Conservation (phyloP, 768 basidiomycete species). For the Lactarius sp. region DNA sequence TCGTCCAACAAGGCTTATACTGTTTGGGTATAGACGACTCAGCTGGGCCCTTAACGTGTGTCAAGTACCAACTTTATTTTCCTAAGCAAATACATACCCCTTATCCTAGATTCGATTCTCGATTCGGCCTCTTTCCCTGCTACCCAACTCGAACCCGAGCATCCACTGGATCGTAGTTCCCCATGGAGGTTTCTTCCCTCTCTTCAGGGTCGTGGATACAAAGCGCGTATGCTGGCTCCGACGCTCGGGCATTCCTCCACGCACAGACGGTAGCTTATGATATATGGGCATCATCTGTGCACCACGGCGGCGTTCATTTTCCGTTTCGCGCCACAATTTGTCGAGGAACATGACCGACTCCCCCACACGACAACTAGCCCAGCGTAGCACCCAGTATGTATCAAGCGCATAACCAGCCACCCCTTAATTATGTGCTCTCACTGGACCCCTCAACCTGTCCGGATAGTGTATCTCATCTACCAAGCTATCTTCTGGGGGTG, state of each 20-base stretch:
- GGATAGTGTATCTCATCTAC: background rate
- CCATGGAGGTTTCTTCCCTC: background rate
- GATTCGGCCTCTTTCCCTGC: background rate
- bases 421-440: too few relatives aligned
- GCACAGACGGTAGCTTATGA: conserved; percentile 29
- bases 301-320: conserved; percentile 25
- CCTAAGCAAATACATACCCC: background rate
- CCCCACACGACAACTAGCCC: background rate
- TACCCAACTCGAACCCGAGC: background rate
- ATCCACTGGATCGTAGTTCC: background rate
- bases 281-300: conserved; percentile 36
- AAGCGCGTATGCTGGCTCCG: background rate
- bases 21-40: conserved; percentile 1
- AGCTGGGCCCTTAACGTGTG: conserved; percentile 16
- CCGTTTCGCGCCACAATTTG: background rate
- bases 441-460: too few relatives aligned
- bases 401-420: too few relatives aligned
- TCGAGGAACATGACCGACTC: background rate
- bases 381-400: too few relatives aligned
- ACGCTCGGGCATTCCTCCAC: conserved; percentile 25
- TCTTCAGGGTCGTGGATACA: background rate
- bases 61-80: background rate
- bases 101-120: background rate
- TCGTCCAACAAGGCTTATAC: conserved; percentile 34
- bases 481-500: too few relatives aligned